Evolutionary conservation across 352 stramenopile genomes (phyloP), one percentile per base, ranked within the genome.

Genomic region (Globisporangium paroecandrum): DNA sequence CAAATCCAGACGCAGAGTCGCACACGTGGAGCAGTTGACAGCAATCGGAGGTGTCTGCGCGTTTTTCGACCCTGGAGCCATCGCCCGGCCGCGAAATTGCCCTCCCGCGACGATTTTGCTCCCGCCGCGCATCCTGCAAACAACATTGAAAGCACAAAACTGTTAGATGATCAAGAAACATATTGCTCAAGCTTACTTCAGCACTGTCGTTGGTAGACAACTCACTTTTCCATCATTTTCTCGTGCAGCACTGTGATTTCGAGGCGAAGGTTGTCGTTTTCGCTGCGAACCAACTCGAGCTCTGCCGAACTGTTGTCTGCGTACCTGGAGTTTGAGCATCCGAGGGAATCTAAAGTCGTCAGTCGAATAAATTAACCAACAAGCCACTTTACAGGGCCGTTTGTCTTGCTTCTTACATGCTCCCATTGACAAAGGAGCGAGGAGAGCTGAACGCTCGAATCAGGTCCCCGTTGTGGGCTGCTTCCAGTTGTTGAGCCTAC

Each of bases 141-240:
- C 36, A 27, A 22, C 13, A 13, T 4, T 3, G 64, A 25, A 36
- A 27, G 4, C 15, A 58, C 15, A 27, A 22, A 41, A 38, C 32
- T 32, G n/a, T 47, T 61, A 27, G 18, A 54, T 8, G 1, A 38
- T 7, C 25, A 25, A 4, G 46, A 13, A 4, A 24, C 32, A 24
- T 20, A 9, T 46, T 46, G 38, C 5, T 15, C 13, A 47, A 47
- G 41, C 15, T n/a, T 2, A 18, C 41, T 18, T n/a, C 41, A 47
- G 18, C 15, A 47, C 24, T 5, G 41, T 13, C 4, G 10, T 18
- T 43, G 36, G 36, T 24, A 59, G 2, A 13, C 20, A 54, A 54
- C 65, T n/a, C 63, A 81, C 75, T 77, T 81, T 41, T 79, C 72
- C 56, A 81, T 58, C 55, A 81, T 38, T 51, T 76, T 77, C 22